Evolutionary conservation across 805 yeast species (phyloP), one percentile per base, ranked within the genome.

Genomic region (Cyberlindnera meyerae): DNA sequence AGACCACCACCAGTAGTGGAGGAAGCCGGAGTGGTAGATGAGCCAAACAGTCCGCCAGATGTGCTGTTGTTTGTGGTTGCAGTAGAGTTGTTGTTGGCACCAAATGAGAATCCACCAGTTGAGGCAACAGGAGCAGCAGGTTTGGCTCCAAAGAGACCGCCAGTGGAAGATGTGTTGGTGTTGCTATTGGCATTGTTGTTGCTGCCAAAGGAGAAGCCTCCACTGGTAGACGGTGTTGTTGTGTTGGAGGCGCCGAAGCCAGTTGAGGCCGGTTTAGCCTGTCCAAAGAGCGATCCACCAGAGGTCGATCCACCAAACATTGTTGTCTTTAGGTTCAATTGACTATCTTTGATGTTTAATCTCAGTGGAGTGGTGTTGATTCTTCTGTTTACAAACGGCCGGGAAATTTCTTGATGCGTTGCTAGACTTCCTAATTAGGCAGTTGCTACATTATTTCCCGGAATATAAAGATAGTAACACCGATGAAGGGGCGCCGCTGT

Each of bases 1-100:
- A 65, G 43, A 3, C 68, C 68, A 21, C 65, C 65, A 3, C 68
- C 68, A 21, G 65, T 64, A 8, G 60, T 32, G 1, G 57, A 20
- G 6, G 44, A 15, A 13, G 44, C 16, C 5, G 39, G 18, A 30
- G 45, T 39, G 40, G 32, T 31, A 18, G 34, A 33, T 8, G 53
- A 44, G 25, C 63, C 63, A 46, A 62, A 61, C 4, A 60, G 36
- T 2, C 64, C 63, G 30, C 63, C 59, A 13, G 44, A 12, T 20
- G 50, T 13, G n/a, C n/a, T n/a, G n/a, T n/a, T 26, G n/a, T 12
- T 13, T 8, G 40, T 29, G 4, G 44, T 13, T 13, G 14, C n/a
- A 24, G 14, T 12, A n/a, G 12, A 24, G 25, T 31, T 30, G 17
- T 39, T 31, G 34, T 42, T 37, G 29, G 31, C 34, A 7, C 55